Evolutionary conservation across 1,139 yeast genomes (phyloP), one percentile per base, ranked within the genome.

Genomic region (Kluyveromyces sp.): DNA sequence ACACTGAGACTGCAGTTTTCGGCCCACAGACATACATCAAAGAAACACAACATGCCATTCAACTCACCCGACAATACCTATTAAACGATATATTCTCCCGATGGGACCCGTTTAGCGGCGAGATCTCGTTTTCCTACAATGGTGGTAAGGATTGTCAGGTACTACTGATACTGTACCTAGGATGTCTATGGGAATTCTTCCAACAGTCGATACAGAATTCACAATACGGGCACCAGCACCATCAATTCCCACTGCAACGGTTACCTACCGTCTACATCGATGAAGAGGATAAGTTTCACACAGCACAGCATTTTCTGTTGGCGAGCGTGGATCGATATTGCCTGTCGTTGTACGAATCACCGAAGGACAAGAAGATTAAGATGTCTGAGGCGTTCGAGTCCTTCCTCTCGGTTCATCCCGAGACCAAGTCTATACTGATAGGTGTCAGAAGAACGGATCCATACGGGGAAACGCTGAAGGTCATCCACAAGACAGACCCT

Each of bases 91-190:
- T 61, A 3, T 56, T 63, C 39, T 43, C 54, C 1, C 49, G 52
- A 15, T 60, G 64, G 62, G 49, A 55, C 35, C 65, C 65, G 1
- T 46, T 54, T n/a, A 51, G 50, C 40, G 56, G 58, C 17, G 61
- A 57, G 19, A 57, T 58, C 11, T 57, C 65, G 2, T 59, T 63
- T 42, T 61, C 66, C 1, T 63, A 59, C 43, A 63, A 63, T 42
- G 67, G 67, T 16, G 67, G 67, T 4, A 63, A 63, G 44, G 67
- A 63, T 45, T 63, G 66, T 40, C 66, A 63, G 41, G 67, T 59
- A 1, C 41, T 63, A 12, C 42, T 63, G 20, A 42, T 63, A 19
- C 33, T 63, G 7, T 63, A 63, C 41, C 44, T 63, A 22, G 51
- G 63, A 41, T 57, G 64, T 40, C 44, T 63, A 6, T 61, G 64